Evolutionary conservation across 1,139 yeast genomes (phyloP).

Genomic region (Blastobotrys raffinosifermentans): DNA sequence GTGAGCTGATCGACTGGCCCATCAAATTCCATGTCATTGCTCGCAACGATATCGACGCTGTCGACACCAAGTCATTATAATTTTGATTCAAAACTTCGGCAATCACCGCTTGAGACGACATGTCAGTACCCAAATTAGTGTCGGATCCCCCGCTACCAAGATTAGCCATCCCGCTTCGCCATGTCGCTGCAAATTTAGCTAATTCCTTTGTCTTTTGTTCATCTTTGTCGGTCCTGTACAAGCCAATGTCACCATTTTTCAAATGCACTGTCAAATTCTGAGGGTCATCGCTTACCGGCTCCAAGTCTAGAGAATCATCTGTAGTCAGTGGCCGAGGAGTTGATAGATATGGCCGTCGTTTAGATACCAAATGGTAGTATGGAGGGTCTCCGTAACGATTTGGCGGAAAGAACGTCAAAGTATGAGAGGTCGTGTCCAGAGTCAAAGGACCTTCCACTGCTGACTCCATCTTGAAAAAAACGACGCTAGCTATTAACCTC

Average conservation of each 20-base stretch:
- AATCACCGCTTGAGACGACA: not conserved
- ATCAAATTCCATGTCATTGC: conserved; percentile 45
- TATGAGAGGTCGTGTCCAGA: conserved; percentile 22
- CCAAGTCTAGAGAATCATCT: conserved; percentile 10
- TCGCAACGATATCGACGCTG: conserved; percentile 23
- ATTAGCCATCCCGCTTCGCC: conserved; percentile 23
- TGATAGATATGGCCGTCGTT: conserved; percentile 17
- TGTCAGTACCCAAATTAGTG: not conserved
- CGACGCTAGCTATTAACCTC: no score
- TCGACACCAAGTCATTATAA: conserved; percentile 12
- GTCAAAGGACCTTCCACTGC: no score
- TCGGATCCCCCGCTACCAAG: not conserved
- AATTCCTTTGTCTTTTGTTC: conserved; percentile 15
- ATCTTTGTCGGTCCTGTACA: conserved; percentile 10
- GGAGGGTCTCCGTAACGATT: conserved; percentile 18
- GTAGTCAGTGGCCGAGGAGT: conserved; percentile 11
- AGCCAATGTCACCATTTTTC: conserved; percentile 24
- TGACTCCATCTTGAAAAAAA: no score
- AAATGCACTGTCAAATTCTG: not conserved
- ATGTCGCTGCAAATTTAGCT: conserved; percentile 23
- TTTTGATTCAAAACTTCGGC: not conserved
- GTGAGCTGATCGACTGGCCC: conserved; percentile 35
- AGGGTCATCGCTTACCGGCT: conserved; percentile 8
- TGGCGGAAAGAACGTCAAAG: conserved; percentile 19
- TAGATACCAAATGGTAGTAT: conserved; percentile 19